Evolutionary conservation across 2,329 filamentous ascomycete species (phyloP).

Genomic region (Phialophora macrospora): DNA sequence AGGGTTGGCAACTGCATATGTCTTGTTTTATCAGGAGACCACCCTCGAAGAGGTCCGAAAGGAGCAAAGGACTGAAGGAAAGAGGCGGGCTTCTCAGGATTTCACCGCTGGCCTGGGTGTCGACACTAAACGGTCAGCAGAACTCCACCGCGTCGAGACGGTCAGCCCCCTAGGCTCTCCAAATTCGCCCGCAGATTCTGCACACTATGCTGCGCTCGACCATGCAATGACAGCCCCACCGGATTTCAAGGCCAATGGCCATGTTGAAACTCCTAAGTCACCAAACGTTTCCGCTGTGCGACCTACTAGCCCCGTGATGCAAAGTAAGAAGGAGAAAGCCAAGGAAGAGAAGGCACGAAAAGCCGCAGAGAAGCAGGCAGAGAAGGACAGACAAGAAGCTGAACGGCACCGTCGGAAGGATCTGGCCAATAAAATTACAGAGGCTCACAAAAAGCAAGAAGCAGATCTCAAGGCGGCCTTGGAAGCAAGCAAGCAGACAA

Average conservation of each 20-base stretch:
- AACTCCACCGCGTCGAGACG: constrained; percentile 49
- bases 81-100: constrained; percentile 57
- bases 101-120: constrained; percentile 39
- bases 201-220: constrained; percentile 62
- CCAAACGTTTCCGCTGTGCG: constrained; percentile 35
- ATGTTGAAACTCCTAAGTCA: constrained; percentile 33
- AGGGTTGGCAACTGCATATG: constrained; percentile 91
- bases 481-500: constrained; percentile 68
- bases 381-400: constrained; percentile 64
- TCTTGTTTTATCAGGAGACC: constrained; percentile 96
- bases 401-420: constrained; percentile 59
- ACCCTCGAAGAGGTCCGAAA: constrained; percentile 69
- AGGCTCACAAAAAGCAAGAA: constrained; percentile 62
- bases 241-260: constrained; percentile 40
- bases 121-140: constrained; percentile 46
- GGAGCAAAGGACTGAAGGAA: constrained; percentile 82
- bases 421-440: constrained; percentile 61
- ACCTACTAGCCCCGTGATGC: constrained; percentile 45
- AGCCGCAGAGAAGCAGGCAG: constrained; percentile 58
- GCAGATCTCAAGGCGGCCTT: constrained; percentile 68
- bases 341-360: constrained; percentile 64
- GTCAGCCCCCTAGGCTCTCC: constrained; percentile 43
- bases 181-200: constrained; percentile 46
- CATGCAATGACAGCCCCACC: constrained; percentile 69
- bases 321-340: constrained; percentile 70